Evolutionary conservation across 192 early-diverging fungal genomes (phyloP).

Genomic region (Mortierella alpina): DNA sequence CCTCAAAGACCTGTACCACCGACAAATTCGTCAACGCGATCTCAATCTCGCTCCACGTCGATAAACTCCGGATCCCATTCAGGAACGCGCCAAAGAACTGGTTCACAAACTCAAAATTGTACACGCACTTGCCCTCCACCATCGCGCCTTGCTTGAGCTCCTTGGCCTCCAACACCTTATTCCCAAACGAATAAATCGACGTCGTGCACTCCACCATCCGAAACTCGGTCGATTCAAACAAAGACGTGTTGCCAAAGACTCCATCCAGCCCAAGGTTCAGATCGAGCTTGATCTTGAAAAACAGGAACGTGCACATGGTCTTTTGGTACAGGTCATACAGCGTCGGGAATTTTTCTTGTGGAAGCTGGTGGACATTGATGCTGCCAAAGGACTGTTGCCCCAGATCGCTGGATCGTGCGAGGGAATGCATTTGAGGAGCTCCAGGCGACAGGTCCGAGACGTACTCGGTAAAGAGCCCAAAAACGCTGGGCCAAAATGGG

Average conservation of each 20-base stretch:
- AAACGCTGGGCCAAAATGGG: constrained; percentile 48
- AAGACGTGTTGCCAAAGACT: constrained; percentile 61
- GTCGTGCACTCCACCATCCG: constrained; percentile 63
- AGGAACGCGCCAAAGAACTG: constrained; percentile 69
- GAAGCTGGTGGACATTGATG: constrained; percentile 42
- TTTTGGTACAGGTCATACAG: constrained; percentile 48
- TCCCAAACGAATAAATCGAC: constrained; percentile 64
- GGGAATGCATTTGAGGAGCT: constrained; percentile 37
- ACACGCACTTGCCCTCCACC: constrained; percentile 59
- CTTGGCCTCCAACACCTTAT: constrained; percentile 59
- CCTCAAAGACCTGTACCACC: constrained; percentile 62
- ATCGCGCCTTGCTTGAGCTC: constrained; percentile 61
- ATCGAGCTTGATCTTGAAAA: constrained; percentile 62
- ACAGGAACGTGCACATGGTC: constrained; percentile 50
- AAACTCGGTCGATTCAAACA: constrained; percentile 62
- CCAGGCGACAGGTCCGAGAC: constrained; percentile 22
- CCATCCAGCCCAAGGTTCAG: constrained; percentile 54
- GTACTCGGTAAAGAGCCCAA: constrained; percentile 51
- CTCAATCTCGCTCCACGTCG: constrained; percentile 64
- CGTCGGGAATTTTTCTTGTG: constrained; percentile 51
- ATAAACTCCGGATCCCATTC: constrained; percentile 57
- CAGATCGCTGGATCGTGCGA: constrained; percentile 38
- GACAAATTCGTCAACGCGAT: constrained; percentile 64
- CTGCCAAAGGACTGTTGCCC: constrained; percentile 39
- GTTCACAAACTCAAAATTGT: constrained; percentile 65